Base-by-base conservation (phyloP, 768 basidiomycete genomes). In the Symmetrospora coprosmae region DNA sequence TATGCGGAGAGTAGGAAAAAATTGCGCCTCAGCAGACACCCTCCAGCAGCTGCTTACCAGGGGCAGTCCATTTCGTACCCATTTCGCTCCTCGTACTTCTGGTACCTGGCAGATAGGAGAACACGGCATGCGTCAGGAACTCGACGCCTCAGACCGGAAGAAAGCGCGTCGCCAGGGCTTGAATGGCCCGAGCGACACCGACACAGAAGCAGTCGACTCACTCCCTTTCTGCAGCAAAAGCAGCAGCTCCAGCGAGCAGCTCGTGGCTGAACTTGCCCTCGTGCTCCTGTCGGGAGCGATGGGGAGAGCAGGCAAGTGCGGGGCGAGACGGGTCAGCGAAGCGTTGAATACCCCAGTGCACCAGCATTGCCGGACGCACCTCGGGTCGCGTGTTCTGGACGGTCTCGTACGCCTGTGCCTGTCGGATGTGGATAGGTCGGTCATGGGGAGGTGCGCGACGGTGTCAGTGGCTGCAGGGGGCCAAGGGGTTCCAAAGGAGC, bases 51-150 rank as follows among this genome's bases (percentile, higher is more conserved):
- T n/a, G n/a, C n/a, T n/a, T n/a, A n/a, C n/a, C n/a, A n/a, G n/a
- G n/a, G n/a, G n/a, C n/a, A n/a, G n/a, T n/a, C n/a, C n/a, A n/a
- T n/a, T n/a, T n/a, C n/a, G n/a, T n/a, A n/a, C n/a, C n/a, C 69
- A 27, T 63, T 64, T 65, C 73, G 73, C 31, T 72, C 47, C 66
- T 73, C 70, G 67, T 73, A 74, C 1, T 43, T 64, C 52, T 48
- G 21, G 47, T 34, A 16, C 33, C 4, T 21, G 11, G 9, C 8
- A 6, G 21, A 19, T 4, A 3, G 9, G 49, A 19, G 21, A 8
- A 50, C 19, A 7, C 4, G 17, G 23, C 8, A 21, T 16, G 25
- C 23, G 4, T 30, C 9, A 11, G 27, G 48, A 16, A 7, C 19
- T 7, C 48, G 4, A 47, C 3, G 6, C 33, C 27, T 8, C 25